A percentile compares a stretch with the other conserved stretches of the same genome.
Conservation (phyloP, 1,284 basidiomycete species). For the Psilocybe mexicana region DNA sequence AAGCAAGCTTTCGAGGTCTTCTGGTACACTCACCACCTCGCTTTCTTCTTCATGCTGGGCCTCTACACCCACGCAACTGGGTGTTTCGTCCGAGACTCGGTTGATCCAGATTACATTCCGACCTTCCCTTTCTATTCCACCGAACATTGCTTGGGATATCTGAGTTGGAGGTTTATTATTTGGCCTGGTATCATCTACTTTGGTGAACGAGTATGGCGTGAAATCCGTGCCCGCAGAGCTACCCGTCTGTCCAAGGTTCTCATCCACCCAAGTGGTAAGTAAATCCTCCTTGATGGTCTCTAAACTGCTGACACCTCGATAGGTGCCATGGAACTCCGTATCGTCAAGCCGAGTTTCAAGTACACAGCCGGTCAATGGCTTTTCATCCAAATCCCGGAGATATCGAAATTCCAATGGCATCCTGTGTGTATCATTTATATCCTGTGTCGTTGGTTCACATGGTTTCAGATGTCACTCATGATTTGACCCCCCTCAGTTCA, state of each 20-base stretch:
- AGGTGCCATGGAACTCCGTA: conserved; percentile 88
- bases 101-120: conserved; percentile 62
- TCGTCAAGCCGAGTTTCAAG: conserved; percentile 85
- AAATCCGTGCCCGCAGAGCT: conserved; percentile 71
- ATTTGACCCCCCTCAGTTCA: conserved; percentile 57
- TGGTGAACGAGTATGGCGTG: conserved; percentile 78
- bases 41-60: conserved; percentile 89
- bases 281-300: neutral
- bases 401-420: conserved; percentile 87
- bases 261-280: conserved; percentile 76
- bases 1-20: conserved; percentile 88
- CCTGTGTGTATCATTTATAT: conserved; percentile 55
- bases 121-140: conserved; percentile 84
- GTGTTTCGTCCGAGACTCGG: conserved; percentile 86
- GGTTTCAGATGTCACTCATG: conserved; percentile 11
- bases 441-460: neutral
- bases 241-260: conserved; percentile 81
- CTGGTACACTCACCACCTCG: conserved; percentile 92
- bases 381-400: conserved; percentile 83
- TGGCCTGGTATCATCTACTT: conserved; percentile 88
- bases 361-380: conserved; percentile 91
- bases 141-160: conserved; percentile 81
- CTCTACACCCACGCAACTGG: conserved; percentile 88
- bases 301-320: conserved; percentile 8
- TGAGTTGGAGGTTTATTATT: conserved; percentile 84